Percentiles rank a stretch among this genome's conserved stretches.
Evolutionary conservation across 2,329 filamentous ascomycete species (phyloP).

Genomic region (Aspergillus sp.): DNA sequence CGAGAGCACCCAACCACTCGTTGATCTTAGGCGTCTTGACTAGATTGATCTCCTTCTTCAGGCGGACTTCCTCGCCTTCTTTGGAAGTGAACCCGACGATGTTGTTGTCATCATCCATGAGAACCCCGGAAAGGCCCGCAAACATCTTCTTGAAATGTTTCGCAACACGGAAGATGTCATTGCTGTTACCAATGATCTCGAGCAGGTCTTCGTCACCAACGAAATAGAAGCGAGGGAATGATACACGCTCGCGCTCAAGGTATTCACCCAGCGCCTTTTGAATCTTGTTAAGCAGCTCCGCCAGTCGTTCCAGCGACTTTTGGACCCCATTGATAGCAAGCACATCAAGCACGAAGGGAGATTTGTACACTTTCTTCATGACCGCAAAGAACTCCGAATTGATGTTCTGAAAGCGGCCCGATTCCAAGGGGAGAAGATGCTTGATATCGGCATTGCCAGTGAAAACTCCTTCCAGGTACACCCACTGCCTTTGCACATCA

Average conservation of each 20-base stretch:
- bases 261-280: constrained; percentile 99
- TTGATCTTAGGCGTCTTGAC: constrained; percentile 96
- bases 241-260: constrained; percentile 93
- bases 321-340: constrained; percentile 94
- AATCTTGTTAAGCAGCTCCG: constrained; percentile 98
- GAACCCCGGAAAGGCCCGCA: constrained; percentile 84
- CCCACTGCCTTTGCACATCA: constrained; percentile 99
- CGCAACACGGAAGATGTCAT: constrained; percentile 90
- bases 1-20: constrained; percentile 93
- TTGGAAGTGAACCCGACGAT: constrained; percentile 94
- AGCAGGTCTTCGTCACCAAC: constrained; percentile 97
- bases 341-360: constrained; percentile 91
- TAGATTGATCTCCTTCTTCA: constrained; percentile 90
- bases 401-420: constrained; percentile 96
- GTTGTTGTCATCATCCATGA: constrained; percentile 85
- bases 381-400: constrained; percentile 98
- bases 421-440: constrained; percentile 93
- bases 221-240: constrained; percentile 98
- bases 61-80: constrained; percentile 81
- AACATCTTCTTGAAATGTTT: constrained; percentile 99
- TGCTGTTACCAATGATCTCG: constrained; percentile 99
- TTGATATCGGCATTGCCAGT: constrained; percentile 99
- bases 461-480: constrained; percentile 98
- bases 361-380: constrained; percentile 99
- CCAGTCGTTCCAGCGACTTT: constrained; percentile 89